Conservation (phyloP, 2,329 filamentous ascomycete species). For the Trichoderma endophyticum region DNA sequence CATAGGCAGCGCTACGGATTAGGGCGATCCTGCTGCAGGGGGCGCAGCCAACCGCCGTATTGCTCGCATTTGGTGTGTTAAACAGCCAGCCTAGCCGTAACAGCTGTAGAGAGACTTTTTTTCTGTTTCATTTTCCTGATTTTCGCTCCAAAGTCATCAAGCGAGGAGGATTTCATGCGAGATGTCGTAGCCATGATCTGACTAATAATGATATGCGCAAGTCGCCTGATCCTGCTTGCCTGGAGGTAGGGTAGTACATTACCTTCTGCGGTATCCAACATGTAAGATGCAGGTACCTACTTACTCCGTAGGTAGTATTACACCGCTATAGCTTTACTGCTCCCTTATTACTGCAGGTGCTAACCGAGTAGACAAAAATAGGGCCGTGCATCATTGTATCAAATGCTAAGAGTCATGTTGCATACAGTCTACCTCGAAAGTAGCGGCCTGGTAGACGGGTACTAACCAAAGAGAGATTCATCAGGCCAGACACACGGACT, state of each 20-base stretch:
- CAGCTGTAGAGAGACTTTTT: background rate
- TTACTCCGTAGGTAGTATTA: background rate
- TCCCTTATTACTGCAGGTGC: background rate
- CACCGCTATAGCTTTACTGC: background rate
- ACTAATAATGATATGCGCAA: background rate
- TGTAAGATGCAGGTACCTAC: background rate
- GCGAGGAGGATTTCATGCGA: background rate
- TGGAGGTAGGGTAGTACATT: background rate
- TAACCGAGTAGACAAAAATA: background rate
- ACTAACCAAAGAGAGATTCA: background rate
- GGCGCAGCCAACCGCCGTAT: background rate
- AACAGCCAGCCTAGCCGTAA: background rate
- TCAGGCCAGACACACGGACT: background rate
- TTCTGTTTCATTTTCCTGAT: background rate
- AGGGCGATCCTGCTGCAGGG: background rate
- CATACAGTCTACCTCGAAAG: background rate
- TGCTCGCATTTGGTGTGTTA: slow-evolving; percentile 3
- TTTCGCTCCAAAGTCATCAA: background rate
- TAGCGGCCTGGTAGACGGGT: background rate
- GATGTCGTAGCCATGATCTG: background rate
- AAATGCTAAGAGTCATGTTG: background rate
- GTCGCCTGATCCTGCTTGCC: background rate
- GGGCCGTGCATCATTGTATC: background rate
- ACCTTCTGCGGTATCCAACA: background rate
- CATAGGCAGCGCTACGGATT: background rate